These are phyloP conservation scores for Micromonas commoda DNA, from an alignment of 139 green algal genomes.

Conservation along the genomic window DNA sequence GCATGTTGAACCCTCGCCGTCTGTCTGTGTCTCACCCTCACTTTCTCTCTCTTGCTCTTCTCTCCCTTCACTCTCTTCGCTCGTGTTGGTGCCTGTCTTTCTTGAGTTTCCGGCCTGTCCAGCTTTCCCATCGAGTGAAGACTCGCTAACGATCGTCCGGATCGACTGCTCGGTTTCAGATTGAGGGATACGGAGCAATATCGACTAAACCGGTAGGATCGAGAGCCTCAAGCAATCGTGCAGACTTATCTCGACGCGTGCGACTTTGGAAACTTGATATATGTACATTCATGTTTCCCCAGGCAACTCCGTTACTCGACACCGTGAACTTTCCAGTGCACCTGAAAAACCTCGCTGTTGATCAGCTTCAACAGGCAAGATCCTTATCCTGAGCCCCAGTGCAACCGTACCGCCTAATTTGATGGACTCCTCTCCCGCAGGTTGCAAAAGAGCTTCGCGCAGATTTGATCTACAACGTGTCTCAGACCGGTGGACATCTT, in stretches of 20 bases:
- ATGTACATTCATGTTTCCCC: background rate
- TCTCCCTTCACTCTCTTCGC: background rate
- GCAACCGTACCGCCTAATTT: background rate
- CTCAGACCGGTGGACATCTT: conserved; percentile 88
- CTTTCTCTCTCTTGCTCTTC: too few species aligned
- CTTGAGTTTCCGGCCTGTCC: too few species aligned
- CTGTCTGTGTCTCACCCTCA: too few species aligned
- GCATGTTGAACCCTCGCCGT: too few species aligned
- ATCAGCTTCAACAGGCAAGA: conserved; percentile 44
- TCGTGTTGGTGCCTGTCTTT: too few species aligned
- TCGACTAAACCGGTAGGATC: conserved; percentile 5
- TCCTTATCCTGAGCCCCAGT: background rate
- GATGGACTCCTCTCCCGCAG: conserved; percentile 57
- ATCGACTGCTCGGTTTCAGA: background rate
- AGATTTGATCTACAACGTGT: conserved; percentile 91
- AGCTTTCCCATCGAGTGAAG: too few species aligned
- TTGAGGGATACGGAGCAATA: conserved; percentile 15
- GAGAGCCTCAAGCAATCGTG: background rate
- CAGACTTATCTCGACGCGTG: background rate
- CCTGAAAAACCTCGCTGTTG: conserved; percentile 90
- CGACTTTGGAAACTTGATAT: too few species aligned
- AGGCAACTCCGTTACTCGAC: conserved; percentile 7
- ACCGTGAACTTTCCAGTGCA: conserved; percentile 25
- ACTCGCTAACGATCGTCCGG: too few species aligned
- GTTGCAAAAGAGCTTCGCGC: conserved; percentile 89